Evolutionary conservation across 2,329 filamentous ascomycete species (phyloP).

Genomic region (Dactylonectria macrodidyma): DNA sequence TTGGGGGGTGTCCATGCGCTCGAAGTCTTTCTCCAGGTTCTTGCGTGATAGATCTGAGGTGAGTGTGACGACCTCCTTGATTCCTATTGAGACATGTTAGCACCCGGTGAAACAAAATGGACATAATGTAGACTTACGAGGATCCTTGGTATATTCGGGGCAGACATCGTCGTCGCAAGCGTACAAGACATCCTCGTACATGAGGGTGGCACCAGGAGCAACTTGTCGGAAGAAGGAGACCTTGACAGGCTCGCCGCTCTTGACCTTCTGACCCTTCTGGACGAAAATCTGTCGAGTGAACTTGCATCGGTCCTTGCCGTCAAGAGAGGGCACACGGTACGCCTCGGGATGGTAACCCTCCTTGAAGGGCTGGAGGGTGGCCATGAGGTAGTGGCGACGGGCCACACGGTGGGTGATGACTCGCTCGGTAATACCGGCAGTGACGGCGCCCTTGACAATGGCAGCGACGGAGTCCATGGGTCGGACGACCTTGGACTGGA

Average conservation of each 20-base stretch:
- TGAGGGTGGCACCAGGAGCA: constrained; percentile 94
- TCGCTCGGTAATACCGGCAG: constrained; percentile 96
- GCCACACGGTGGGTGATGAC: constrained; percentile 98
- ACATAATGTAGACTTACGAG: constrained; percentile 78
- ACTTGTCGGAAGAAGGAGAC: constrained; percentile 99
- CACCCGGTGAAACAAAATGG: constrained; percentile 4
- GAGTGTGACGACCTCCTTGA: constrained; percentile 98
- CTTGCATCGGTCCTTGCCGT: constrained; percentile 98
- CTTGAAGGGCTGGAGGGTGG: constrained; percentile 98
- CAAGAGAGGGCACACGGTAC: constrained; percentile 95
- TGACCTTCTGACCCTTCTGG: constrained; percentile 98
- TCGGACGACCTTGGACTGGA: constrained; percentile 97
- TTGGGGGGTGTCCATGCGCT: constrained; percentile 98
- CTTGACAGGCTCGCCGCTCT: constrained; percentile 99
- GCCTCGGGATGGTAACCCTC: constrained; percentile 98
- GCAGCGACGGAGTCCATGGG: constrained; percentile 99
- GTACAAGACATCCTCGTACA: constrained; percentile 99
- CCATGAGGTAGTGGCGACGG: constrained; percentile 98
- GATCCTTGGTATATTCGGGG: constrained; percentile 99
- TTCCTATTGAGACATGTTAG: constrained; percentile 72
- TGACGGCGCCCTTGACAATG: constrained; percentile 98
- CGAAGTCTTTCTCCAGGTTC: constrained; percentile 99
- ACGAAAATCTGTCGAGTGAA: constrained; percentile 99
- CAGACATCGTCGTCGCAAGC: constrained; percentile 98
- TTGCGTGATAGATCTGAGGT: constrained; percentile 97